These are phyloP conservation scores for Aspergillus awamori DNA, from an alignment of 2,329 filamentous ascomycete species.

Conservation along the genomic window DNA sequence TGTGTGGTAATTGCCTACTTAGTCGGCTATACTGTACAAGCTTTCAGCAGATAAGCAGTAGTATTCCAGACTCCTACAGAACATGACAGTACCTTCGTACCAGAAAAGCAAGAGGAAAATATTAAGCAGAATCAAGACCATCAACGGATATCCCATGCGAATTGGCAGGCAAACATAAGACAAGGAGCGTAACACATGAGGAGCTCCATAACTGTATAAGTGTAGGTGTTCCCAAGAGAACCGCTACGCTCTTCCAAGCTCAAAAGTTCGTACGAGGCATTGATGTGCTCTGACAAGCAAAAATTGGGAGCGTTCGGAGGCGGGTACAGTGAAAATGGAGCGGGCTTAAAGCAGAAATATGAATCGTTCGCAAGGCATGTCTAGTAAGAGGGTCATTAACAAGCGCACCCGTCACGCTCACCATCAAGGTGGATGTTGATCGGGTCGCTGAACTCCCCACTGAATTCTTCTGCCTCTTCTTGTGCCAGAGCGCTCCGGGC, in stretches of 20 bases:
- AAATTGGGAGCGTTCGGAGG: constrained; percentile 1
- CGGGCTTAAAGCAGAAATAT: constrained; percentile 20
- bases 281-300: background rate
- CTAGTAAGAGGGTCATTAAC: constrained; percentile 57
- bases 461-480: constrained; percentile 97
- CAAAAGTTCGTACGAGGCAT: background rate
- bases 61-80: constrained; percentile 33
- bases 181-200: constrained; percentile 19
- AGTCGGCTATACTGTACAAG: background rate
- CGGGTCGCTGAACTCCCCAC: constrained; percentile 93
- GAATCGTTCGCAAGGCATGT: constrained; percentile 30
- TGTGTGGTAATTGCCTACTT: background rate
- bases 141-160: constrained; percentile 21
- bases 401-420: constrained; percentile 89
- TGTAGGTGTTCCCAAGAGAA: constrained; percentile 13
- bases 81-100: constrained; percentile 19
- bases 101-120: constrained; percentile 14
- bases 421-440: constrained; percentile 98
- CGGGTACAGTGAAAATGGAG: constrained; percentile 13
- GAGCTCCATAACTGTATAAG: constrained; percentile 21
- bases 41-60: background rate
- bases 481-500: constrained; percentile 93
- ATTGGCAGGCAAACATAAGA: constrained; percentile 18
- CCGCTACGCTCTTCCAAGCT: constrained; percentile 14
- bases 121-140: constrained; percentile 15